Conservation (phyloP, 78 protist genomes). For the slime mould (Dictyostelium discoideum) region DNA sequence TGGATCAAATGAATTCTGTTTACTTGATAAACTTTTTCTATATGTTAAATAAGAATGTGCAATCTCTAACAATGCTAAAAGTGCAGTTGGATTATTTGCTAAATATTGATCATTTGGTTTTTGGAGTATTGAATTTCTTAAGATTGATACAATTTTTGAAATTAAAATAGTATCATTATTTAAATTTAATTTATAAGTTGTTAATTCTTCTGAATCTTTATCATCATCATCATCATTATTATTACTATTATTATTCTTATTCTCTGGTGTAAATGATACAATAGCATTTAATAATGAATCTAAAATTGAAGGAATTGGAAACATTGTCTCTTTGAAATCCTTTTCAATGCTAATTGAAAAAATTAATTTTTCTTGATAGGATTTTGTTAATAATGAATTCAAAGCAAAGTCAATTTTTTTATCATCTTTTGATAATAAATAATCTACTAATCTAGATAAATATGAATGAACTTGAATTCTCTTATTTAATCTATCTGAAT, state of each 20-base stretch:
- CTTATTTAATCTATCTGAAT: conserved; percentile 61
- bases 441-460: conserved; percentile 13
- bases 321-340: background rate
- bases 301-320: background rate
- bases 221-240: background rate
- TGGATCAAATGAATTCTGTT: background rate
- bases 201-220: background rate
- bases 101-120: conserved; percentile 30
- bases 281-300: conserved; percentile 24
- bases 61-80: conserved; percentile 16
- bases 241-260: background rate
- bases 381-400: conserved; percentile 18
- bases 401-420: conserved; percentile 1
- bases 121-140: conserved; percentile 41
- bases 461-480: conserved; percentile 19
- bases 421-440: conserved; percentile 8
- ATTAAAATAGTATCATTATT: background rate
- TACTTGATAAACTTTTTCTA: background rate
- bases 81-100: conserved; percentile 33
- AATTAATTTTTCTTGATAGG: conserved; percentile 53
- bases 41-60: background rate
- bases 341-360: conserved; percentile 8
- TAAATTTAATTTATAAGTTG: background rate
- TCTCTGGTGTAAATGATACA: background rate
- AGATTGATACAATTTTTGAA: conserved; percentile 21